A percentile compares a stretch with the other conserved stretches of the same genome.
Conservation (phyloP, 345 rosid genomes). For the Eutrema japonicum region DNA sequence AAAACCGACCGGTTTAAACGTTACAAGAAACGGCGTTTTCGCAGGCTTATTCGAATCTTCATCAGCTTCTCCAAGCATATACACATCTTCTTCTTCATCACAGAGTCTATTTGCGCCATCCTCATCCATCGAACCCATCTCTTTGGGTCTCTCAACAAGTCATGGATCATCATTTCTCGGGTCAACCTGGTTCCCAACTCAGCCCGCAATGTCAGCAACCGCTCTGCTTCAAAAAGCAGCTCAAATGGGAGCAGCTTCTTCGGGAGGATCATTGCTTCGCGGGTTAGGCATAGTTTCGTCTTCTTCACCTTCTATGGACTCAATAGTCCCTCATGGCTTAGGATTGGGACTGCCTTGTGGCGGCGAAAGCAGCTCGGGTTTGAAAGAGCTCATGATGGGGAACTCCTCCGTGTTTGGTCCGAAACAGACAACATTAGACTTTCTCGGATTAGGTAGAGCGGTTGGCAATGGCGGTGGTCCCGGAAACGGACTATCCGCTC, state of each 20-base stretch:
- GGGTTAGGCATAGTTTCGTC: slow-evolving; percentile 79
- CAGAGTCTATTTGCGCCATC: slow-evolving; percentile 44
- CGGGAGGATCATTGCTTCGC: slow-evolving; percentile 71
- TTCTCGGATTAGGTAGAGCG: slow-evolving; percentile 92
- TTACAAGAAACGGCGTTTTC: slow-evolving; percentile 47
- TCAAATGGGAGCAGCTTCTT: slow-evolving; percentile 76
- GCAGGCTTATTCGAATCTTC: slow-evolving; percentile 57
- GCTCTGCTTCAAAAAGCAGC: slow-evolving; percentile 98
- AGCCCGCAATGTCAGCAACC: slow-evolving; percentile 88
- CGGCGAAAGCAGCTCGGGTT: slow-evolving; percentile 71
- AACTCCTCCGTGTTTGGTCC: slow-evolving; percentile 78
- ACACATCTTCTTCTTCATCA: slow-evolving; percentile 48
- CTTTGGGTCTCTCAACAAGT: slow-evolving; percentile 71
- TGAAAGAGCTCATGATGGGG: slow-evolving; percentile 93
- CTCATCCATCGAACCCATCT: slow-evolving; percentile 58
- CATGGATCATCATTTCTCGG: slow-evolving; percentile 51
- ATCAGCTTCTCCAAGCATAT: slow-evolving; percentile 46
- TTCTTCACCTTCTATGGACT: slow-evolving; percentile 51
- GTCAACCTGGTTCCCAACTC: slow-evolving; percentile 28
- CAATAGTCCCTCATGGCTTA: slow-evolving; percentile 51
- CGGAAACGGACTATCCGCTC: slow-evolving; percentile 48
- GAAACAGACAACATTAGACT: slow-evolving; percentile 84
- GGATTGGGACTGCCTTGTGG: slow-evolving; percentile 82
- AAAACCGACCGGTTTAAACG: slow-evolving; percentile 47
- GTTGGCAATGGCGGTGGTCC: slow-evolving; percentile 59